Evolutionary conservation across 2,329 filamentous ascomycete genomes (phyloP).

Genomic region (Ascochyta lentis): DNA sequence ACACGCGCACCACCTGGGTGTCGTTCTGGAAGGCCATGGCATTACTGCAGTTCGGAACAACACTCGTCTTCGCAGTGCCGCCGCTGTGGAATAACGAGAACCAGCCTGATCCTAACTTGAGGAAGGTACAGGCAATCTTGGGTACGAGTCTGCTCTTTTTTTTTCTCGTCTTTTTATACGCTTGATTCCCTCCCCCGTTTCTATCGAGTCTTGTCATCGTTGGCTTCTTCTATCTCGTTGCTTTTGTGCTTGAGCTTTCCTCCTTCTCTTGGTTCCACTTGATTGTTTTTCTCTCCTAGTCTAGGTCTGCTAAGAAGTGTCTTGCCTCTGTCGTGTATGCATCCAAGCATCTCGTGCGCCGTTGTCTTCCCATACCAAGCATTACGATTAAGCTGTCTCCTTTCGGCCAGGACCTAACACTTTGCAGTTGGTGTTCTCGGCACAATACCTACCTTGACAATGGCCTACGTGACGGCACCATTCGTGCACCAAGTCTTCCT

Average conservation of each 20-base stretch:
- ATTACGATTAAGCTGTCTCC: neutral
- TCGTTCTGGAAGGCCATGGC: conserved; percentile 47
- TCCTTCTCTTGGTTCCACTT: neutral
- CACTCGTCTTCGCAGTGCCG: conserved; percentile 41
- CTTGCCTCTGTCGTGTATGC: neutral
- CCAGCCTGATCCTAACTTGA: conserved; percentile 37
- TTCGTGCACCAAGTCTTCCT: conserved; percentile 45
- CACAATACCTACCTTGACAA: conserved; percentile 40
- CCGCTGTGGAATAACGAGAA: conserved; percentile 43
- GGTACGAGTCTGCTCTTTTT: conserved; percentile 29
- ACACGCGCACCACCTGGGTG: conserved; percentile 45
- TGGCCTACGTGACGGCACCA: conserved; percentile 47
- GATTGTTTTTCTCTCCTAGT: neutral
- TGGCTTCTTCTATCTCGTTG: neutral
- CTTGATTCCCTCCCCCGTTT: too few species aligned
- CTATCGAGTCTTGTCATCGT: too few species aligned
- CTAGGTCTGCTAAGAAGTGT: neutral
- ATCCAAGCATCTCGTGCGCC: neutral
- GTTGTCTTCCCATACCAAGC: neutral
- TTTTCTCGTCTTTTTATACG: neutral
- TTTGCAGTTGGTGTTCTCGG: conserved; percentile 36
- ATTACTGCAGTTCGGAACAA: conserved; percentile 44
- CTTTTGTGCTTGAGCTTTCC: neutral
- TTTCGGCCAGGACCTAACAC: conserved; percentile 4
- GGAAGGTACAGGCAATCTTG: conserved; percentile 36